Evolutionary conservation across 2,329 filamentous ascomycete genomes (phyloP), one percentile per base, ranked within the genome.

Genomic region (Coniochaeta ligniaria): DNA sequence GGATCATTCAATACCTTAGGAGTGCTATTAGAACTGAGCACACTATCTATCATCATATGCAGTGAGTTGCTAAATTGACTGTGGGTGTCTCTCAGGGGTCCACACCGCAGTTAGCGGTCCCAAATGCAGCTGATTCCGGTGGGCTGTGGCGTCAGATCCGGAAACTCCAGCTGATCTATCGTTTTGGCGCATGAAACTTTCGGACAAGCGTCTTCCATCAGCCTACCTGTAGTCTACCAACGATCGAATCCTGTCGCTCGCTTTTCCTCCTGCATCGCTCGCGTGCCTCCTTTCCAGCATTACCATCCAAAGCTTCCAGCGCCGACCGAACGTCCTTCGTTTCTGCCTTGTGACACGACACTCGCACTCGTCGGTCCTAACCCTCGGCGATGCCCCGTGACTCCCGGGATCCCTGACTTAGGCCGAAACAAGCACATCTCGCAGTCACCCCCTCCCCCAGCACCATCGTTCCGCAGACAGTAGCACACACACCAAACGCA

Each of bases 101-200:
- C n/a, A n/a, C n/a, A 12, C 9, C 16, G 6, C 11, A n/a, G 6
- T 52, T 52, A 26, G 22, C 5, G 47, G 43, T 47, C 14, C 11
- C 47, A n/a, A 16, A 17, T 52, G 47, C 45, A 50, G 41, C 43
- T 47, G 43, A 47, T 14, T 47, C 43, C 20, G 22, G 47, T 52
- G 47, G 47, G 47, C 47, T 52, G 47, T 52, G 47, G 47, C 47
- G 47, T 31, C 12, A 31, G 26, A 52, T 28, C 47, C 26, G 47
- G 22, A 12, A 52, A 52, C 47, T 31, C 28, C 47, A 31, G 24
- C 22, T 28, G 47, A 26, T 52, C 26, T 28, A 52, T 52, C 47
- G 47, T 31, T 52, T 52, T 52, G 47, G 47, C 47, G 47, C 47
- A 52, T 52, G 47, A 52, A 52, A 52, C 47, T 31, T 52, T 31